A percentile compares a stretch with the other conserved stretches of the same genome.
Evolutionary conservation across 495 filamentous ascomycete genomes (phyloP).

Genomic region (Talaromyces wortmannii): DNA sequence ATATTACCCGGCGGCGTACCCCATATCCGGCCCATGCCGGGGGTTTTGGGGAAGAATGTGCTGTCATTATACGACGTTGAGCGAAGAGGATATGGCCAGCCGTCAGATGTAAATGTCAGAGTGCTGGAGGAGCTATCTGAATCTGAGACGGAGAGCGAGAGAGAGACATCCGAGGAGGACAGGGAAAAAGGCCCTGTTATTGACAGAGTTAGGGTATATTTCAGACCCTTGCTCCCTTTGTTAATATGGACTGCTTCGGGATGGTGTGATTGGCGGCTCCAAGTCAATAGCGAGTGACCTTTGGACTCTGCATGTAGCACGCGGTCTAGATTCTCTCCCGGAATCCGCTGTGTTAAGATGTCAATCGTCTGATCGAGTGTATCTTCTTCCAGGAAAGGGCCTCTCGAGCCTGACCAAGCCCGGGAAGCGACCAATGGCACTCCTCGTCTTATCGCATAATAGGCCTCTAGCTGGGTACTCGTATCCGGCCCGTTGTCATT

Average conservation of each 20-base stretch:
- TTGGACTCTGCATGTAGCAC: constrained; percentile 4
- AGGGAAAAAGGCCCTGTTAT: constrained; percentile 35
- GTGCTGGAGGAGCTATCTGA: constrained; percentile 9
- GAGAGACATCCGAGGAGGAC: constrained; percentile 22
- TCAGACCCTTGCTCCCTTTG: constrained; percentile 44
- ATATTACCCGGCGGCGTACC: background rate
- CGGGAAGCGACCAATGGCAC: constrained; percentile 40
- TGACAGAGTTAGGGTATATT: constrained; percentile 36
- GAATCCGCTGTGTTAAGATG: constrained; percentile 28
- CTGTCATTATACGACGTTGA: constrained; percentile 7
- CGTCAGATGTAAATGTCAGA: constrained; percentile 37
- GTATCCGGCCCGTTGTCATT: constrained; percentile 52
- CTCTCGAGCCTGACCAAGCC: constrained; percentile 35
- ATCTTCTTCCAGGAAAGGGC: constrained; percentile 18
- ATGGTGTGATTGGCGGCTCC: constrained; percentile 3
- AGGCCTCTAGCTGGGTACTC: constrained; percentile 47
- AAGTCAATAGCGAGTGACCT: background rate
- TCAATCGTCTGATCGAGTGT: constrained; percentile 20
- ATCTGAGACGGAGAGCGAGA: constrained; percentile 14
- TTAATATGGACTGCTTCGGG: constrained; percentile 10
- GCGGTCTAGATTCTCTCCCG: constrained; percentile 45
- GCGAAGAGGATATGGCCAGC: constrained; percentile 45
- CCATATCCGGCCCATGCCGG: background rate
- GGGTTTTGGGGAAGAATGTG: background rate
- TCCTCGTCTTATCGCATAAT: constrained; percentile 45